Evolutionary conservation across 2,329 filamentous ascomycete genomes (phyloP).

Genomic region (Aspergillus tanneri): DNA sequence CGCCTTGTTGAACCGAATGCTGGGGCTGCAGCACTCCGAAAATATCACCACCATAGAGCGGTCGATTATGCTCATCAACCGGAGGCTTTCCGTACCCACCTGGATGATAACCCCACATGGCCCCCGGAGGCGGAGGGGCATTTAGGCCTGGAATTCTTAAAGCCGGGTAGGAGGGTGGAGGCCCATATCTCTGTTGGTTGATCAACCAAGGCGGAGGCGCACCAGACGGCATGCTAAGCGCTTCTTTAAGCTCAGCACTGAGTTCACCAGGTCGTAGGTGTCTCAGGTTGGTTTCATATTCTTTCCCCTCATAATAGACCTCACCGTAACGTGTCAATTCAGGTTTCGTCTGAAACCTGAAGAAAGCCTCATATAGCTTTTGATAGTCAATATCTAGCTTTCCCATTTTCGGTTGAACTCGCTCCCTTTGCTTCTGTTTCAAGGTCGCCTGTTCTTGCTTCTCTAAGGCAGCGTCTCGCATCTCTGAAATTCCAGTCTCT

Average conservation of each 20-base stretch:
- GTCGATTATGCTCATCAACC: constrained; percentile 86
- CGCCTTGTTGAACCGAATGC: constrained; percentile 63
- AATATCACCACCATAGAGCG: constrained; percentile 90
- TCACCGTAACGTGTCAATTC: constrained; percentile 91
- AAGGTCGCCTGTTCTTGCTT: constrained; percentile 90
- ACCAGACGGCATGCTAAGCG: constrained; percentile 87
- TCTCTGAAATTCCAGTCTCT: constrained; percentile 95
- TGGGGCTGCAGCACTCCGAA: constrained; percentile 73
- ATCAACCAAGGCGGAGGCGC: constrained; percentile 96
- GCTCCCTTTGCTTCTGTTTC: constrained; percentile 93
- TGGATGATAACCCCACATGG: constrained; percentile 90
- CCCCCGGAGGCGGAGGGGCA: constrained; percentile 83
- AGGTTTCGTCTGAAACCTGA: constrained; percentile 95
- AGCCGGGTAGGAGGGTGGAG: constrained; percentile 92
- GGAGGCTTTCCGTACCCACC: constrained; percentile 96
- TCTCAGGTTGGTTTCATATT: constrained; percentile 91
- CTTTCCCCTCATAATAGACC: constrained; percentile 99
- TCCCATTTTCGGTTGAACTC: constrained; percentile 93
- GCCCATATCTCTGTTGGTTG: constrained; percentile 82
- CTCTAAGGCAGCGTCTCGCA: constrained; percentile 93
- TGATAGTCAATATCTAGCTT: constrained; percentile 98
- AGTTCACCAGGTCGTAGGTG: constrained; percentile 88
- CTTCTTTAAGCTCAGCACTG: constrained; percentile 85
- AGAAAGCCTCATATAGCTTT: constrained; percentile 97
- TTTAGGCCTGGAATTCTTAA: constrained; percentile 93